Conservation (phyloP, 176 grass and related monocot genomes). For the Phoenix dactylifera region DNA sequence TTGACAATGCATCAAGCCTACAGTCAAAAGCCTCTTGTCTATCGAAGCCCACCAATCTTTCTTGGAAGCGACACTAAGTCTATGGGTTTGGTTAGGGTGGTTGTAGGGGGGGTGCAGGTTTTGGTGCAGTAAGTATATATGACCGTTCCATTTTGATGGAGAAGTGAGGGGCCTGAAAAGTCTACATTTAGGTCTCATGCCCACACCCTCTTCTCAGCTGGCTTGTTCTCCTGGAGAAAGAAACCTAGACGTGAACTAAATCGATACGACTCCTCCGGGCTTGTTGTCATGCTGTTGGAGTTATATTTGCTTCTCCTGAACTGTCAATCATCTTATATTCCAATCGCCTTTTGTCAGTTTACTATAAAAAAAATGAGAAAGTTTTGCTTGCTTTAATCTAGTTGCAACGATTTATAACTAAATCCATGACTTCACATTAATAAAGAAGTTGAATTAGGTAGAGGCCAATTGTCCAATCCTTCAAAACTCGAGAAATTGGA, state of each 20-base stretch:
- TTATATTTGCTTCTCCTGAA: too few species aligned
- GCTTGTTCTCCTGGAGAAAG: conserved; percentile 1
- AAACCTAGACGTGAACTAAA: conserved; percentile 5
- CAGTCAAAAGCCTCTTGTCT: conserved; percentile 19
- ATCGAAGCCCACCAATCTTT: conserved; percentile 5
- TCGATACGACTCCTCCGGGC: conserved; percentile 5
- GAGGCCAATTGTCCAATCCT: too few species aligned
- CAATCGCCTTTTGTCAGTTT: too few species aligned
- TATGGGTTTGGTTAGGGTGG: background rate
- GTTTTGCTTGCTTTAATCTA: too few species aligned
- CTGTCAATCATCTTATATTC: too few species aligned
- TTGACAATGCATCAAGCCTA: conserved; percentile 29
- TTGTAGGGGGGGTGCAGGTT: conserved; percentile 11
- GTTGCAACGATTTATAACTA: too few species aligned
- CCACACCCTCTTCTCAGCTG: background rate
- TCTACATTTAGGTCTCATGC: background rate
- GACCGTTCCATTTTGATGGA: too few species aligned
- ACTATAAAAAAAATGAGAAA: too few species aligned
- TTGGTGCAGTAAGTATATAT: background rate
- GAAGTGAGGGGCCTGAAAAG: background rate
- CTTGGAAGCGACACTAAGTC: conserved; percentile 1
- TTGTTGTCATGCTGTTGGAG: conserved; percentile 13
- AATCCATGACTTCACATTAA: too few species aligned
- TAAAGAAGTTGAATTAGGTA: too few species aligned
- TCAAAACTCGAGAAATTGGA: too few species aligned